Conservation (phyloP, 768 basidiomycete genomes). For the Lentinula aciculospora region DNA sequence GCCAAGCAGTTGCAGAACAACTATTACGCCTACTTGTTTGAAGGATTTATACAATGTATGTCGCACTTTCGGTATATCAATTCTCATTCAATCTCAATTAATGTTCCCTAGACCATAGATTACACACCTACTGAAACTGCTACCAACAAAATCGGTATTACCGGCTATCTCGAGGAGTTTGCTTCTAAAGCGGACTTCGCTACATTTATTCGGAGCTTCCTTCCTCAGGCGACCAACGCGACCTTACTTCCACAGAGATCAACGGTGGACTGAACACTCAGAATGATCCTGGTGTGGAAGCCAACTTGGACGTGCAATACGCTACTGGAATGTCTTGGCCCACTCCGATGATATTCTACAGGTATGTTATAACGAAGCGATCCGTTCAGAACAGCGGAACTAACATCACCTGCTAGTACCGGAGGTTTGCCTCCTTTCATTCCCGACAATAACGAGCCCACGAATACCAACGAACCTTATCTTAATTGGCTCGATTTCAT, state of each 20-base stretch:
- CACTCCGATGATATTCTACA: slow-evolving; percentile 57
- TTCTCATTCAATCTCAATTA: background rate
- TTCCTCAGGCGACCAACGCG: slow-evolving; percentile 38
- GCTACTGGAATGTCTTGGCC: slow-evolving; percentile 51
- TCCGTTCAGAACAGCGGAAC: background rate
- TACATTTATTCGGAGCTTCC: slow-evolving; percentile 51
- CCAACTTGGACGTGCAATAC: slow-evolving; percentile 70
- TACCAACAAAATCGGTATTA: slow-evolving; percentile 52
- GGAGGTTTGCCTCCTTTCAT: slow-evolving; percentile 62
- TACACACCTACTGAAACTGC: slow-evolving; percentile 39
- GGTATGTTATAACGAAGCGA: slow-evolving; percentile 17
- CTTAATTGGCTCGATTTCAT: slow-evolving; percentile 60
- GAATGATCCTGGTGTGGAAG: slow-evolving; percentile 51
- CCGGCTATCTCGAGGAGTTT: slow-evolving; percentile 54
- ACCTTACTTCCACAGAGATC: slow-evolving; percentile 32
- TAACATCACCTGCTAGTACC: slow-evolving; percentile 35
- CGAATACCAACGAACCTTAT: slow-evolving; percentile 60
- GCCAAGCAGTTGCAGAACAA: slow-evolving; percentile 35
- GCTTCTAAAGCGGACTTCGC: slow-evolving; percentile 55
- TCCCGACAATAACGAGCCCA: slow-evolving; percentile 38
- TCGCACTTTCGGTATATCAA: background rate
- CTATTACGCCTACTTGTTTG: slow-evolving; percentile 55
- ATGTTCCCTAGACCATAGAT: slow-evolving; percentile 17
- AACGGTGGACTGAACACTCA: slow-evolving; percentile 56
- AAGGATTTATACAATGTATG: slow-evolving; percentile 47